Evolutionary conservation across 495 filamentous ascomycete species (phyloP), one percentile per base, ranked within the genome.

Genomic region (Talaromyces borbonicus): DNA sequence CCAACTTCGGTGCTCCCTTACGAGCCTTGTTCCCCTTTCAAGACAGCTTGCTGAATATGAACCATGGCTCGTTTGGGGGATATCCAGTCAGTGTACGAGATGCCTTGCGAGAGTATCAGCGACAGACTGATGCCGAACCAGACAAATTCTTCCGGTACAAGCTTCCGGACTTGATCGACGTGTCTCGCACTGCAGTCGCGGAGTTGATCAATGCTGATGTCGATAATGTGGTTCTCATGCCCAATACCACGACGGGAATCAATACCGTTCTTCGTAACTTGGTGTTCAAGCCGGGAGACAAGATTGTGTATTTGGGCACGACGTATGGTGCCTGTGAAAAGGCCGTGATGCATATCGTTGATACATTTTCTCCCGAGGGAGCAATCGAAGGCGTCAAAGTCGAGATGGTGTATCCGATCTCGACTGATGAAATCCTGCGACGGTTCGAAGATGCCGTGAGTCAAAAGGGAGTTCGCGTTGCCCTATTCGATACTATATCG

Each of bases 221-320:
- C 14, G 67, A 75, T 1, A 80, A 77, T 2, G 54, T 81, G 11
- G 85, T 90, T 20, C 78, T 86, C 42, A 78, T 90, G 0, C 66
- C 71, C 14, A 92, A 92, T 58, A 81, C 84, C 20, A 87, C 84
- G 0, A 78, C 74, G 0, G 87, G 80, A 16, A 62, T 90, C 44
- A 87, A 90, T 62, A 84, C 79, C 6, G 78, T 92, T 0, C 67
- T 92, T 15, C 75, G 78, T 35, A 84, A 81, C 55, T 52, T 90
- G 5, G 47, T 54, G 1, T 88, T 60, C 50, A 60, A 70, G 38
- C 58, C 66, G 2, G 73, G 72, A 18, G 80, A 83, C 50, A 55
- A 57, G 18, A 74, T 78, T 38, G 76, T 87, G 12, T 55, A 67
- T 41, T 81, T 90, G 47, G 68, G 69, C 35, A 81, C 80, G 25